Evolutionary conservation across 768 basidiomycete genomes (phyloP).

Genomic region (Candolleomyces eurysporus): DNA sequence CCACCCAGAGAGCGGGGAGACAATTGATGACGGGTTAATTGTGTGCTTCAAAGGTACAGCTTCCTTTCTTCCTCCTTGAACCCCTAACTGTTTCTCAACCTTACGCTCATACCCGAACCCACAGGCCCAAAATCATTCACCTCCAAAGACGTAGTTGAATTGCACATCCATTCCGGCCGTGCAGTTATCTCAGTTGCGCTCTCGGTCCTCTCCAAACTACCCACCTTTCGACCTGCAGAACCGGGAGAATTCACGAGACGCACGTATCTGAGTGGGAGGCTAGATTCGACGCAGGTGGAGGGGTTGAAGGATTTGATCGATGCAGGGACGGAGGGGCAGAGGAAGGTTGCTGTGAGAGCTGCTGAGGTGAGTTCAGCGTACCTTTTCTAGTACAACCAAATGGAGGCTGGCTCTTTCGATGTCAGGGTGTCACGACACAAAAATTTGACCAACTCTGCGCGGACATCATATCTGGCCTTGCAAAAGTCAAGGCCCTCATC

Average conservation of each 20-base stretch:
- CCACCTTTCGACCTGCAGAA: slow-evolving; percentile 73
- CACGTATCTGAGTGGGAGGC: slow-evolving; percentile 74
- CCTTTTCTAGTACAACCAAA: neutral
- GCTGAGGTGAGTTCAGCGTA: slow-evolving; percentile 53
- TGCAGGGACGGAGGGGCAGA: slow-evolving; percentile 83
- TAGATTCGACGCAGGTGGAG: slow-evolving; percentile 89
- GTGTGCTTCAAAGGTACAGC: slow-evolving; percentile 76
- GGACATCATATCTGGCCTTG: slow-evolving; percentile 71
- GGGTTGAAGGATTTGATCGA: slow-evolving; percentile 85
- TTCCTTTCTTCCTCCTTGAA: no score
- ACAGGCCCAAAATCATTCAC: slow-evolving; percentile 81
- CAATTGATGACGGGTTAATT: slow-evolving; percentile 76
- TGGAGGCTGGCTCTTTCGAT: neutral
- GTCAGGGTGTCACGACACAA: slow-evolving; percentile 59
- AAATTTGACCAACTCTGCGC: slow-evolving; percentile 63
- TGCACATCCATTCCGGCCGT: slow-evolving; percentile 86
- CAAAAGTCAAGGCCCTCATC: slow-evolving; percentile 84
- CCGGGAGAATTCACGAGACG: slow-evolving; percentile 88
- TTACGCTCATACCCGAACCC: neutral
- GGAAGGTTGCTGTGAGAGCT: slow-evolving; percentile 66
- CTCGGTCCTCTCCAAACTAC: slow-evolving; percentile 55
- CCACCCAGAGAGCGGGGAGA: slow-evolving; percentile 56
- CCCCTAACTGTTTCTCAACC: neutral
- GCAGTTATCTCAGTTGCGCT: slow-evolving; percentile 76
- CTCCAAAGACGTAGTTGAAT: slow-evolving; percentile 75